Evolutionary conservation across 768 basidiomycete species (phyloP), one percentile per base, ranked within the genome.

Genomic region (Mycena metata): DNA sequence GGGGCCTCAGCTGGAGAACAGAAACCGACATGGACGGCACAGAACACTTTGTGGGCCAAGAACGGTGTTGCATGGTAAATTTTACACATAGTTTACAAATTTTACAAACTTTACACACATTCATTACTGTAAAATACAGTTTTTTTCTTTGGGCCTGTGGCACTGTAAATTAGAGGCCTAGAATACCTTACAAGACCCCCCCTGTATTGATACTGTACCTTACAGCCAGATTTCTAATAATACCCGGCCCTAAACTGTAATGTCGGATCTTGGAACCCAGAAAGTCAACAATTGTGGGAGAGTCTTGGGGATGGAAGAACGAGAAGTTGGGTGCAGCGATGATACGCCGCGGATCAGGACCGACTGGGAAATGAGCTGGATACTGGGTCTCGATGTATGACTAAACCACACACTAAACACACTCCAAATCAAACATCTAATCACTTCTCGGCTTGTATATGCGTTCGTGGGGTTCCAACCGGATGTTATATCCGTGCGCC

Each of bases 131-230:
- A 21, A 55, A 36, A 55, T 39, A 55, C n/a, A 21, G 50, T 51
- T 19, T 17, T 23, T 47, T 49, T 52, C n/a, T 47, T 47, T 21
- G 4, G 46, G 46, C 46, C 46, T 47, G 46, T 21, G n/a, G 39
- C 54, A 21, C 54, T 55, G 17, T 55, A 55, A 39, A 55, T 55
- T 55, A 55, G 35, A 39, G 54, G 54, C 54, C 33, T 9, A 21
- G 39, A 39, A 39, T 55, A 55, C 7, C 17, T 21, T 55, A 55
- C 36, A 6, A 55, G 36, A 13, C 17, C 54, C 54, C n/a, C 54
- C 54, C 54, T 21, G 8, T 35, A 55, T 21, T 41, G 35, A 55
- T 19, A 55, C 54, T 2, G 39, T 55, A 55, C 23, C 36, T 55
- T 55, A 36, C 54, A 55, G 8, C 54, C 54, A 19, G 19, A 36